These are phyloP conservation scores for Pichia sp. DNA, from an alignment of 1,139 yeast genomes.

Conservation along the genomic window DNA sequence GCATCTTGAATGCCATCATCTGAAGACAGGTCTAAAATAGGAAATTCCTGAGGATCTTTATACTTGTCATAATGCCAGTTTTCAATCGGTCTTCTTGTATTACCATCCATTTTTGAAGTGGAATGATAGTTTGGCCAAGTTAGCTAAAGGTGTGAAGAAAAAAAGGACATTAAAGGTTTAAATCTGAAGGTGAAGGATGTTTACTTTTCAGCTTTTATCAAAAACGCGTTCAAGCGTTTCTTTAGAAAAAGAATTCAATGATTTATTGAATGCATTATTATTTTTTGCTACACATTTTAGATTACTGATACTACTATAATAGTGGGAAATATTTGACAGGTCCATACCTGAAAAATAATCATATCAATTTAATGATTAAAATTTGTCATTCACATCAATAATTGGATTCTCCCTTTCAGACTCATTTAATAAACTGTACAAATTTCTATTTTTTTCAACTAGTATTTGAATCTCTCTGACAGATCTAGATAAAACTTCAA, in stretches of 20 bases:
- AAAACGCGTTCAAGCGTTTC: neutral
- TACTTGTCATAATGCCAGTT: conserved; percentile 14
- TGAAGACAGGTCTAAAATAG: conserved; percentile 6
- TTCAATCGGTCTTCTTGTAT: conserved; percentile 1
- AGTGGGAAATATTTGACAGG: neutral
- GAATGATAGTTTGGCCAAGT: too few relatives aligned
- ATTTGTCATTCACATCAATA: neutral
- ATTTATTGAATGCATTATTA: too few relatives aligned
- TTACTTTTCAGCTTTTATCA: neutral
- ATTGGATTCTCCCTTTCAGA: neutral
- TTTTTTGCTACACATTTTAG: neutral
- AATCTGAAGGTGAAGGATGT: neutral
- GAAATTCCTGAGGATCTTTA: conserved; percentile 11
- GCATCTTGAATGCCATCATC: conserved; percentile 1
- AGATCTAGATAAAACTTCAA: conserved; percentile 9
- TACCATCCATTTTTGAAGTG: neutral
- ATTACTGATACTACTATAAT: neutral
- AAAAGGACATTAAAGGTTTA: neutral
- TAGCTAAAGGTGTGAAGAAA: neutral
- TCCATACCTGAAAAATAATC: neutral
- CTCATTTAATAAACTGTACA: neutral
- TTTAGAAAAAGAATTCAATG: too few relatives aligned
- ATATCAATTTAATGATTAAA: neutral
- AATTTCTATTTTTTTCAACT: neutral
- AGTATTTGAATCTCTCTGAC: conserved; percentile 12